Conservation (phyloP, 805 yeast species). For the Metschnikowia kofuensis region DNA sequence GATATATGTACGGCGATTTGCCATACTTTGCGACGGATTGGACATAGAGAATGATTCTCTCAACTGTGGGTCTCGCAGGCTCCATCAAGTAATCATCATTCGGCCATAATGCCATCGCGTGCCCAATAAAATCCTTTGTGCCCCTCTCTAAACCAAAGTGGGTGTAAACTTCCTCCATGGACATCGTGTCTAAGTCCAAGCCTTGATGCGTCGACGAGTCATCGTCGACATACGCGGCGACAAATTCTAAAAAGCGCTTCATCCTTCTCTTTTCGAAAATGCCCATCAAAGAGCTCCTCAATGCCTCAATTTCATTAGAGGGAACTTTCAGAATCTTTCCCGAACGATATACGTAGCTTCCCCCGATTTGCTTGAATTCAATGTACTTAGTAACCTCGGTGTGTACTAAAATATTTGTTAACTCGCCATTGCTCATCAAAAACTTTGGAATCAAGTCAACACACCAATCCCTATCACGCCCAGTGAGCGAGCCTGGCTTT, state of each 20-base stretch:
- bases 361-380: constrained; percentile 95
- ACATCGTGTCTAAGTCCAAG: constrained; percentile 76
- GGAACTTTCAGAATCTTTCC: constrained; percentile 96
- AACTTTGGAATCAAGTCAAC: constrained; percentile 96
- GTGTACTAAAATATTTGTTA: constrained; percentile 91
- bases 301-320: constrained; percentile 85
- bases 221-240: constrained; percentile 77
- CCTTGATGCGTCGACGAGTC: constrained; percentile 81
- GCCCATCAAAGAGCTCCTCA: constrained; percentile 90
- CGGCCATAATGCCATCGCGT: constrained; percentile 96
- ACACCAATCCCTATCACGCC: constrained; percentile 97
- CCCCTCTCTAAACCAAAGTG: constrained; percentile 90
- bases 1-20: constrained; percentile 93
- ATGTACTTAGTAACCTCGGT: constrained; percentile 95
- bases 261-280: constrained; percentile 93
- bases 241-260: constrained; percentile 87
- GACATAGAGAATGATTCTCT: constrained; percentile 79
- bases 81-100: constrained; percentile 81
- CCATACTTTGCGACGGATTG: constrained; percentile 94
- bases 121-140: constrained; percentile 95
- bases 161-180: constrained; percentile 87
- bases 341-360: constrained; percentile 86
- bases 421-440: constrained; percentile 95
- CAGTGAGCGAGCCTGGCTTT: constrained; percentile 65
- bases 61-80: constrained; percentile 90